Conservation (phyloP, 2,329 filamentous ascomycete genomes). For the Fusarium guadeloupense region DNA sequence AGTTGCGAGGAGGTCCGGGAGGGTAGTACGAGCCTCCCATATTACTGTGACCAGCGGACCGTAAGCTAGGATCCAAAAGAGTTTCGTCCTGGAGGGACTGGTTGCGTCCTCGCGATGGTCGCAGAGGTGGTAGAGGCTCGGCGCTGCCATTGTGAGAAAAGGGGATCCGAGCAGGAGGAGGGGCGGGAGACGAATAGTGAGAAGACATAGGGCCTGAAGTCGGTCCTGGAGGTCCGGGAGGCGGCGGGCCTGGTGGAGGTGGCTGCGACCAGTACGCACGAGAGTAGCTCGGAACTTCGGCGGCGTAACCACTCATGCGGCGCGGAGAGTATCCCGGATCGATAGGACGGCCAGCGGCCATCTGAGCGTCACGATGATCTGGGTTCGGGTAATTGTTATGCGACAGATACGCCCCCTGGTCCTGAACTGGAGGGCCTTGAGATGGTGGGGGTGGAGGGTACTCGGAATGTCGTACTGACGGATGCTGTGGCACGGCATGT, state of each 20-base stretch:
- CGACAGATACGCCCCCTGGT: slow-evolving; percentile 43
- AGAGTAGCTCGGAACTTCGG: slow-evolving; percentile 45
- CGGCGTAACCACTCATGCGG: slow-evolving; percentile 46
- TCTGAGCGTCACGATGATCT: slow-evolving; percentile 45
- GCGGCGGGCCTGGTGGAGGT: slow-evolving; percentile 43
- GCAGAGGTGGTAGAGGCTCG: slow-evolving; percentile 51
- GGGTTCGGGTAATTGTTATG: slow-evolving; percentile 43
- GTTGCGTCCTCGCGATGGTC: slow-evolving; percentile 50
- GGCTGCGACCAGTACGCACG: slow-evolving; percentile 50
- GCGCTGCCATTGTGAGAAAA: slow-evolving; percentile 49
- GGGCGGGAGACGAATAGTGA: slow-evolving; percentile 43
- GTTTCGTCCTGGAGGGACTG: slow-evolving; percentile 49
- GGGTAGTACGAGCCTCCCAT: slow-evolving; percentile 46
- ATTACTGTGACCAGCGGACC: slow-evolving; percentile 41
- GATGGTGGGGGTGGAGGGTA: slow-evolving; percentile 41
- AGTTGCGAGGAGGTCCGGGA: slow-evolving; percentile 44
- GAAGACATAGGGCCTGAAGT: slow-evolving; percentile 35
- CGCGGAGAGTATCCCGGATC: slow-evolving; percentile 47
- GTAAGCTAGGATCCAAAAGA: slow-evolving; percentile 46
- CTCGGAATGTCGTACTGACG: slow-evolving; percentile 42
- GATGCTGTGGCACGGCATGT: slow-evolving; percentile 39
- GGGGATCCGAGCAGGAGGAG: slow-evolving; percentile 46
- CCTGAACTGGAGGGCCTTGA: slow-evolving; percentile 35
- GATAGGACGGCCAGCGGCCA: slow-evolving; percentile 44
- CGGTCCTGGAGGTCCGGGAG: slow-evolving; percentile 33